Evolutionary conservation across 768 basidiomycete genomes (phyloP), one percentile per base, ranked within the genome.

Genomic region (Auricularia sp.): DNA sequence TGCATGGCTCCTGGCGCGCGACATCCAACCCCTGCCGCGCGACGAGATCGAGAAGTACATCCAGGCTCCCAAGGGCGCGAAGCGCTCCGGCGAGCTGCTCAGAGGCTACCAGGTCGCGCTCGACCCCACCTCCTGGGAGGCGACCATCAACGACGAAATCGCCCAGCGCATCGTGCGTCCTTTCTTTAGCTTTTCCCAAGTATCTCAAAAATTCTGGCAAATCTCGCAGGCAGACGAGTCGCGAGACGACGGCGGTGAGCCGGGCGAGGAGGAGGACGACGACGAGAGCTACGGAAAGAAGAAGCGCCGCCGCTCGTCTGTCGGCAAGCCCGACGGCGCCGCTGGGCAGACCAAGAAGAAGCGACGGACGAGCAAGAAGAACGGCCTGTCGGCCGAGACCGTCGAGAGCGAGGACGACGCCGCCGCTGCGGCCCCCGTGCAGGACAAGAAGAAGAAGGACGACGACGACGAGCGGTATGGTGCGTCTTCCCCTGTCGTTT

Each of bases 1-100:
- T 76, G 83, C 91, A 21, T 98, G 95, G 95, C 80, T 91, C 51
- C 78, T 84, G 36, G 72, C 87, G 1, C 88, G 88, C 70, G 95
- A 97, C 74, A 85, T 98, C 62, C 90, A 86, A 23, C 83, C 83
- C 67, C 83, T 98, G 33, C 83, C 87, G 70, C 74, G 79, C 4
- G 84, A 89, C 74, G 91, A 92, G 76, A 96, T 98, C 76, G 82
- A 90, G 67, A 81, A 87, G 2, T 97, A 85, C 77, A 83, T 98
- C 76, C 80, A 77, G 67, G 88, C 88, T 71, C 86, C 87, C 18
- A 81, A 79, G 74, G 56, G 56, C 56, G 34, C 34, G 29, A 93
- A 92, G 78, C 87, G 83, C 72, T 85, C 83, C 47, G 85, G 83
- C 47, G 90, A 93, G 39, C 83, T 98, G 47, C 75, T 87, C 23